Base-by-base conservation (phyloP, 2,329 filamentous ascomycete species). In the Colletotrichum tamarilloi region DNA sequence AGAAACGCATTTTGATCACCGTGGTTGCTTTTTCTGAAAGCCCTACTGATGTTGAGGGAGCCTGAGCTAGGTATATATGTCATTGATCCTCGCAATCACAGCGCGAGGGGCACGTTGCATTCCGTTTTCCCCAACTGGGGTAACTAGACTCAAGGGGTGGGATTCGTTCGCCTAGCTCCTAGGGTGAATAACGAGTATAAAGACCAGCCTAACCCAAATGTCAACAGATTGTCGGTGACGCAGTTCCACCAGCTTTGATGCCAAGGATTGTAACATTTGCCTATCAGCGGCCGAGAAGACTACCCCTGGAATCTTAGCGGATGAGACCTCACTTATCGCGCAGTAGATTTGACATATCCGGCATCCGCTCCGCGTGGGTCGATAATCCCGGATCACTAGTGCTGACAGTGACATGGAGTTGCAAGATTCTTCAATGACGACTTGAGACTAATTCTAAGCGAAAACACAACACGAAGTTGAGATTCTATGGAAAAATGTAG, bases 301-400 rank as follows among this genome's bases (percentile, higher is more conserved):
- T 22, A 24, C 42, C 19, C 8, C 19, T 14, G 19, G 16, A 52
- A 22, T 53, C 28, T 65, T 59, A 9, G 22, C 38, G 67, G 60
- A 64, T 35, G 14, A 49, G n/a, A 8, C 24, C 16, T 56, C 28
- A 22, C 63, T 28, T 55, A 52, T 57, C 65, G n/a, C 53, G 16
- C 58, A 56, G 24, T 14, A 53, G 16, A 38, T 12, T 62, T 28
- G 53, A 58, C 4, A 58, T 53, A 42, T 59, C 24, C 30, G 28
- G 53, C n/a, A 63, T 59, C 53, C 49, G 42, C 58, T 63, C 58
- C 22, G 58, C 14, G 58, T 64, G 65, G 58, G 69, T 72, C 63
- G n/a, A 63, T 12, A 19, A 26, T n/a, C 59, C 52, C 52, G 59
- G 59, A 28, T 56, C 5, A 14, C 14, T 63, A 57, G 67, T 22